phyloP scores from a whole-genome alignment of 1,139 yeast genomes.

The Suhomyces kunorum region DNA sequence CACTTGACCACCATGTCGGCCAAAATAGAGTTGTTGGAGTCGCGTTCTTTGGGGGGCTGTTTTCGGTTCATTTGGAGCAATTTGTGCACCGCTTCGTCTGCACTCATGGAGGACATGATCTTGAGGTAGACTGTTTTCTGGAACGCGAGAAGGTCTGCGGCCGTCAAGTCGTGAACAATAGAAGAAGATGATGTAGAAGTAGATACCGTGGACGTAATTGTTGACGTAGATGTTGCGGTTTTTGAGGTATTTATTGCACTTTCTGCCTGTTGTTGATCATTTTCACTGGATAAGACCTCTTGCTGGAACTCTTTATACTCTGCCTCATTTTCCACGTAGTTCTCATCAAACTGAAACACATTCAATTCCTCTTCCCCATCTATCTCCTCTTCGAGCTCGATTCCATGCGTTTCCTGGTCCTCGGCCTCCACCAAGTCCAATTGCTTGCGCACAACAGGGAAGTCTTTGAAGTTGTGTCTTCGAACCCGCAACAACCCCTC shows the following conservation, averaged over 20 bases:
- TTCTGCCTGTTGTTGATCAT: conserved; percentile 3
- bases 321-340: conserved; percentile 54
- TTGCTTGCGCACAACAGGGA: conserved; percentile 42
- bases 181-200: too few species aligned
- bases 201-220: too few species aligned
- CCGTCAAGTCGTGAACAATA: conserved; percentile 67
- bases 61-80: conserved; percentile 52
- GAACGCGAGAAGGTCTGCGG: conserved; percentile 57
- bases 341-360: conserved; percentile 52
- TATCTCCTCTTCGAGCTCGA: conserved; percentile 55
- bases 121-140: conserved; percentile 80
- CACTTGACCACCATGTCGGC: conserved; percentile 80
- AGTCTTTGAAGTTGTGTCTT: conserved; percentile 47
- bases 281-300: conserved; percentile 23
- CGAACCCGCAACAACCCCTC: conserved; percentile 46
- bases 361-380: conserved; percentile 52
- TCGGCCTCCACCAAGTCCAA: conserved; percentile 68
- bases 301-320: conserved; percentile 27
- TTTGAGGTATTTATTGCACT: too few species aligned
- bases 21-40: conserved; percentile 38
- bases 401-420: conserved; percentile 59
- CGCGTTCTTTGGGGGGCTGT: conserved; percentile 38
- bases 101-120: conserved; percentile 88
- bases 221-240: too few species aligned
- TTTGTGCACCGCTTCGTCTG: conserved; percentile 93